Percentiles rank a stretch among this genome's conserved stretches.
Conservation (phyloP, 73 alveolate genomes). For the Uronychia setigera region DNA sequence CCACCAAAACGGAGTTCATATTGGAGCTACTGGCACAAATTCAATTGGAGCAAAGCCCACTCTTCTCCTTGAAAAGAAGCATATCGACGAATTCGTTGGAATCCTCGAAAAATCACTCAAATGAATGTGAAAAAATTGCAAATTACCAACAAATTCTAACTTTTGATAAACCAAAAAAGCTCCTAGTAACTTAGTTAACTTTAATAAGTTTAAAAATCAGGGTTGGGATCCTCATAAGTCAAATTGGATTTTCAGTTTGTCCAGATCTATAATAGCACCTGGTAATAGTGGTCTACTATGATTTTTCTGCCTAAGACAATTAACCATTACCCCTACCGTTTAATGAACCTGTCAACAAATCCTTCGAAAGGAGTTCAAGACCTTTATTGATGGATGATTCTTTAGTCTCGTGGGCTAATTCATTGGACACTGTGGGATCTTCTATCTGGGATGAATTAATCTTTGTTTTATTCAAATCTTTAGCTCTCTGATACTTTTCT, state of each 20-base stretch:
- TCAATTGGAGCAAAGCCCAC: constrained; percentile 43
- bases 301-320: background rate
- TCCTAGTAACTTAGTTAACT: background rate
- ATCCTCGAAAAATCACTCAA: constrained; percentile 3
- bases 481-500: background rate
- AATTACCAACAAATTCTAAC: no score
- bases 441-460: background rate
- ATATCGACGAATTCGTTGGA: constrained; percentile 22
- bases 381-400: background rate
- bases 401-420: background rate
- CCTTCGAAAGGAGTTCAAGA: background rate
- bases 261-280: no score
- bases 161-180: background rate
- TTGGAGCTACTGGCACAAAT: constrained; percentile 28
- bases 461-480: background rate
- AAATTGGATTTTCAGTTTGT: no score
- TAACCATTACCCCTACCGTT: background rate
- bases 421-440: no score
- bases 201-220: background rate
- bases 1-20: constrained; percentile 28
- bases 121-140: background rate
- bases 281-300: background rate
- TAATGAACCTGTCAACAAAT: background rate
- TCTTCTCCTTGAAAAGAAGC: constrained; percentile 30
- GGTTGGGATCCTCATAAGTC: no score